Base-by-base conservation (phyloP, 176 grass and related monocot genomes). In the Dactylis glomerata region DNA sequence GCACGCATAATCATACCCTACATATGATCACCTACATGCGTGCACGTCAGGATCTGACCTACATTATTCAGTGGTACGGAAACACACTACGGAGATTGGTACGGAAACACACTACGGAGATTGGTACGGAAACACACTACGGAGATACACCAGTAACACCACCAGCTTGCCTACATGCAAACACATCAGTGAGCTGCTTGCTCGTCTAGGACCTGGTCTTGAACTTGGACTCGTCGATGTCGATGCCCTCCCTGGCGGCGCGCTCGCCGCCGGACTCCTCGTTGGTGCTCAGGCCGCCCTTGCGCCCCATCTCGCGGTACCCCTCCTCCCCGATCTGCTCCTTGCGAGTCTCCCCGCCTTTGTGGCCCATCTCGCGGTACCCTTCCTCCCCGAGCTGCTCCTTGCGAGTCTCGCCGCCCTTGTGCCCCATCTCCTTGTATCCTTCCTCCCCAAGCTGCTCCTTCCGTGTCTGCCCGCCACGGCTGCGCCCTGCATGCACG, bases 171-270 rank as follows among this genome's bases (percentile, higher is more conserved):
- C n/a, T 37, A 37, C 17, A 16, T 47, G 14, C 12, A 47, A 13
- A 50, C 47, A 50, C 47, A 50, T 14, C 47, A 6, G 15, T 50
- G 47, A 50, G 47, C 47, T 17, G 13, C 27, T 62, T 31, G 12
- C 58, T 62, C 26, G 11, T 68, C 83, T 87, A 86, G 65, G 72
- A 79, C 44, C 68, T 75, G 50, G 78, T 90, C 64, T 38, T 89
- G 63, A 83, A 89, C 91, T 93, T 96, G 77, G 91, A 89, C 68
- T 96, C 91, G 73, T 96, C 88, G 74, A 93, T 81, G 26, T 84
- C 26, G 37, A 91, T 42, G 5, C 86, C 94, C 76, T 91, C 91
- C 13, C 58, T 80, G 17, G 73, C 86, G 17, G 86, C 83, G 38
- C 81, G 87, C 50, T 87, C 91, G 30, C 84, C 87, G 20, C 87